phyloP scores from a whole-genome alignment of 352 stramenopile species.

The Globisporangium camurandrum region DNA sequence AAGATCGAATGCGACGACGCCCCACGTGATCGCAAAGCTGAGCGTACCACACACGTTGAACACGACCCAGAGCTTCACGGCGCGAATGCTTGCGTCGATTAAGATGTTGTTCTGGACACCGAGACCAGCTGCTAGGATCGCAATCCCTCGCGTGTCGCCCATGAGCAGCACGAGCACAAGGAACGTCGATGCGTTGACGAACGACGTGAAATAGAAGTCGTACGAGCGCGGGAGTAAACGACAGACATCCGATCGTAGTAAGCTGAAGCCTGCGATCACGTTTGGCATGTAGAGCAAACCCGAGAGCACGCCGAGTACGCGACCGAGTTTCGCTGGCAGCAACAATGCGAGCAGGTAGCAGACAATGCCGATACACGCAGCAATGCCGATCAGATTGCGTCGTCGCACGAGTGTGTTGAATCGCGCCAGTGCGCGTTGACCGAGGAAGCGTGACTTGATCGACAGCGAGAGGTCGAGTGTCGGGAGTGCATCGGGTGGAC shows the following conservation, averaged over 20 bases:
- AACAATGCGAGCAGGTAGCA: constrained; percentile 4
- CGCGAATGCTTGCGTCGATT: constrained; percentile 10
- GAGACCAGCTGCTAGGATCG: constrained; percentile 3
- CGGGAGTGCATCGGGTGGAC: neutral
- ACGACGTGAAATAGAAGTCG: constrained; percentile 11
- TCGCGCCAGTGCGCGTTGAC: neutral
- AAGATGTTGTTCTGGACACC: constrained; percentile 11
- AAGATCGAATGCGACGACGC: neutral
- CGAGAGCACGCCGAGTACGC: neutral
- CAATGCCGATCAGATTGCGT: neutral
- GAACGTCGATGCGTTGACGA: constrained; percentile 3
- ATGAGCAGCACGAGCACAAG: neutral
- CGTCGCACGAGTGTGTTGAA: constrained; percentile 1
- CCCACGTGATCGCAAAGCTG: constrained; percentile 1
- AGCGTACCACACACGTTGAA: constrained; percentile 2
- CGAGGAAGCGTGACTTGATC: constrained; percentile 15
- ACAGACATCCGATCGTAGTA: constrained; percentile 10
- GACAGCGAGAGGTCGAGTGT: constrained; percentile 14
- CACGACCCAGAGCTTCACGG: constrained; percentile 7
- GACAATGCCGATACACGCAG: neutral
- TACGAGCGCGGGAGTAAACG: constrained; percentile 5
- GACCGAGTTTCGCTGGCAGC: neutral
- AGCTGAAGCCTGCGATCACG: neutral
- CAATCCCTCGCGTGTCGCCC: constrained; percentile 2
- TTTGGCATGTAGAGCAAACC: neutral